Evolutionary conservation across 225 moss, liverwort and hornwort genomes (phyloP).

Genomic region (Takakia lepidozioides): DNA sequence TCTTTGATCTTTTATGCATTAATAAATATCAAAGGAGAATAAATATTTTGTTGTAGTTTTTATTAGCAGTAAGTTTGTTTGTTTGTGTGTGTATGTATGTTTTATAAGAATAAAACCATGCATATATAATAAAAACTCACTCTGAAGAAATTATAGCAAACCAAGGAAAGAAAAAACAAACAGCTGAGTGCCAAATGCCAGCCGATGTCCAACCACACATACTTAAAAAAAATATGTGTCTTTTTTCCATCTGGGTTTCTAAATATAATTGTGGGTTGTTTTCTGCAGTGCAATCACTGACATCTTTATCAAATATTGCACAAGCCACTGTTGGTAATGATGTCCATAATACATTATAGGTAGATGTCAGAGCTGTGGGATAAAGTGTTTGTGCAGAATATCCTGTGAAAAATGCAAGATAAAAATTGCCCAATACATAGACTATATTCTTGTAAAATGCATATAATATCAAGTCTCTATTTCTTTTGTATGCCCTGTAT

Average conservation of each 20-base stretch:
- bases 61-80: no score
- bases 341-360: constrained; percentile 84
- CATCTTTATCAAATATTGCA: constrained; percentile 64
- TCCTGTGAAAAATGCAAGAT: constrained; percentile 53
- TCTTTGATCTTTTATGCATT: no score
- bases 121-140: constrained; percentile 14
- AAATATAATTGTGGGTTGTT: constrained; percentile 89
- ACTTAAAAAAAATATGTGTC: constrained; percentile 25
- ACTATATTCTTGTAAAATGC: constrained; percentile 85
- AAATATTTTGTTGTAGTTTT: no score
- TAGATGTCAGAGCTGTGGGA: constrained; percentile 29
- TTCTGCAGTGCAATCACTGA: constrained; percentile 66
- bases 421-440: constrained; percentile 45
- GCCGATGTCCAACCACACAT: constrained; percentile 35
- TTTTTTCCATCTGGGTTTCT: constrained; percentile 63
- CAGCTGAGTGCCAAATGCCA: constrained; percentile 61
- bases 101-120: no score
- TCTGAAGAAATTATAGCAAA: constrained; percentile 17
- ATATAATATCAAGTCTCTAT: constrained; percentile 63
- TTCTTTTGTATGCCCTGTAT: constrained; percentile 86
- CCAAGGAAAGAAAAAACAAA: constrained; percentile 54
- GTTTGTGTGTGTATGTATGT: no score
- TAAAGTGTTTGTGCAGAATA: constrained; percentile 69
- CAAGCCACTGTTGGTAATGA: constrained; percentile 44
- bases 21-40: no score